Evolutionary conservation across 805 yeast species (phyloP).

Genomic region (Nakazawaea siamensis): DNA sequence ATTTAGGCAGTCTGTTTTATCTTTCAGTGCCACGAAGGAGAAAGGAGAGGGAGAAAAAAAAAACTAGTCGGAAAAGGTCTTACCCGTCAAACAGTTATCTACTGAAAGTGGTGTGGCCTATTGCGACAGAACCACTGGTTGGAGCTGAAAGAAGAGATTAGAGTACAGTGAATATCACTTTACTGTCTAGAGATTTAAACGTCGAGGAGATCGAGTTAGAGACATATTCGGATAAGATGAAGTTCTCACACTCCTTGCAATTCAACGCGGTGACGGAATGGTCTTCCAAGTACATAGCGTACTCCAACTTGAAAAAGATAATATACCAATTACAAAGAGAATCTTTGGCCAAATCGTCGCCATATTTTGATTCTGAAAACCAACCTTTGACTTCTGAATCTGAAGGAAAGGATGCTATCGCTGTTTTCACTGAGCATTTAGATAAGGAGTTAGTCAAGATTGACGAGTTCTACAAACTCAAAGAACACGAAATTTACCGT

Average conservation of each 20-base stretch:
- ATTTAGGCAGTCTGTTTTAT: too few relatives aligned
- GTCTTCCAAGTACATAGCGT: constrained; percentile 88
- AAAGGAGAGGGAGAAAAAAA: too few relatives aligned
- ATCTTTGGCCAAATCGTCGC: constrained; percentile 18
- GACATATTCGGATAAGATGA: constrained; percentile 61
- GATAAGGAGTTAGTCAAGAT: constrained; percentile 73
- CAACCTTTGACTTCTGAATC: constrained; percentile 16
- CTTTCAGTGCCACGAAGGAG: too few relatives aligned
- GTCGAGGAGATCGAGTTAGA: too few relatives aligned
- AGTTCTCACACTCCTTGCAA: constrained; percentile 90
- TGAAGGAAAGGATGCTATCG: constrained; percentile 34
- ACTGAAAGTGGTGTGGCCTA: too few relatives aligned
- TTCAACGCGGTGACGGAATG: constrained; percentile 98
- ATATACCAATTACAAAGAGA: constrained; percentile 80
- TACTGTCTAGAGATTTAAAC: too few relatives aligned
- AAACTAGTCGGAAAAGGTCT: too few relatives aligned
- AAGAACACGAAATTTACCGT: constrained; percentile 49
- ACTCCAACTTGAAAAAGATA: constrained; percentile 77
- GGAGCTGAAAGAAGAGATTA: too few relatives aligned
- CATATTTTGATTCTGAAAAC: constrained; percentile 16
- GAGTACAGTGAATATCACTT: too few relatives aligned
- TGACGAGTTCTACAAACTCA: constrained; percentile 62
- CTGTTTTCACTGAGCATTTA: constrained; percentile 60
- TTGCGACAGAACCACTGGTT: too few relatives aligned
- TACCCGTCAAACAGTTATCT: too few relatives aligned